Evolutionary conservation across 192 early-diverging fungal species (phyloP), one percentile per base, ranked within the genome.

Genomic region (Phycomyces blakesleeanus): DNA sequence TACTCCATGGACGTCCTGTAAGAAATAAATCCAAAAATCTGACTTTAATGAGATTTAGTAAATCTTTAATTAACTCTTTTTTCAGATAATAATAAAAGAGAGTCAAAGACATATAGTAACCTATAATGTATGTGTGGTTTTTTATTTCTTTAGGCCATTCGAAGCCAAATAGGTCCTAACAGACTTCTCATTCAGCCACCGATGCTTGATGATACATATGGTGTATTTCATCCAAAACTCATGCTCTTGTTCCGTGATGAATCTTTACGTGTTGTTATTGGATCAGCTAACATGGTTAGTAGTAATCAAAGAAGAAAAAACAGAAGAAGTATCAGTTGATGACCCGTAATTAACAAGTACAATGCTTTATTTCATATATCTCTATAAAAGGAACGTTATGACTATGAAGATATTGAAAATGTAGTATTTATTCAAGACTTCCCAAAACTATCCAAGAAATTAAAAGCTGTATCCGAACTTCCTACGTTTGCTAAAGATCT

Each of bases 371-470:
- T n/a, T n/a, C 18, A 14, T 20, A 16, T 44, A 11, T n/a, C 8
- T 18, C 5, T 0, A 38, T 34, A 0, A 10, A 39, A 81, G 79
- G 71, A 74, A 1, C 15, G 14, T 3, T 73, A 79, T 22, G 87
- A 89, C 66, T 89, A 84, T 78, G 57, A 73, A 8, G 65, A 81
- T 16, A 55, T 89, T 14, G 78, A 81, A 9, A 89, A 89, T 67
- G 80, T 81, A 5, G 61, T 89, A 21, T 89, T 79, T 70, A 82
- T 89, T 11, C 87, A 89, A 55, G 87, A 89, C 51, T 78, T 89
- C 47, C 71, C 75, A 1, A 40, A 73, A 18, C 73, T 66, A 0
- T 40, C 73, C 12, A 42, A 20, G 1, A 44, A 55, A 0, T 27
- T 51, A 0, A 42, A 52, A 0, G 47, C 51, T 42, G 60, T 44